Base-by-base conservation (phyloP, 495 filamentous ascomycete species). In the Elaphomyces granulatus region DNA sequence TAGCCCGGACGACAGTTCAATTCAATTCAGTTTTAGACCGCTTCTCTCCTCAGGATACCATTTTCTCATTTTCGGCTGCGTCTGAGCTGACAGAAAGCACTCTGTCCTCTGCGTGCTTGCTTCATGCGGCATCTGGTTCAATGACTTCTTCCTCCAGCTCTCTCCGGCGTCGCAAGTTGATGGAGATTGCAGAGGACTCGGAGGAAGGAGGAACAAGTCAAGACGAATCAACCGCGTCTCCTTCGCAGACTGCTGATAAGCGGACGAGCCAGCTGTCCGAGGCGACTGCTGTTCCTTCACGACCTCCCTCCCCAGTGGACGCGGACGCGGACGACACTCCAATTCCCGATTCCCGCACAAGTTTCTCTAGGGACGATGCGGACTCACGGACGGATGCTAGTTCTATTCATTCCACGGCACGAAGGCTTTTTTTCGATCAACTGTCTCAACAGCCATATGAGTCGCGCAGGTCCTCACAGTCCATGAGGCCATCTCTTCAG, bases 1-100 rank as follows among this genome's bases (percentile, higher is more conserved):
- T 46, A 96, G 90, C 87, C 39, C 87, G 90, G 46, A 83, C 83
- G 18, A 74, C 83, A n/a, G 90, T 98, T 7, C 92, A 98, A 56
- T 94, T 94, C 51, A 81, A 81, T 42, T 78, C 83, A 20, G 62
- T 98, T 34, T 72, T 77, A 34, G 87, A 96, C 47, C 79, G 76
- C 38, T 93, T 94, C 58, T 74, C 78, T 31, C 88, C 87, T 2
- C 80, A 87, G 59, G 88, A 96, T 54, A 83, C 83, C 3, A 71
- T 77, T 14, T 81, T 94, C 52, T 63, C 74, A 16, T 78, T 94
- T 38, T 62, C 77, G 16, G 59, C 70, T 20, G 63, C 85, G 8
- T 77, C 81, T 47, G 86, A 92, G 30, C 71, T 98, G 44, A 85
- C 74, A 47, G 92, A 98, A 53, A 77, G 81, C 41, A 78, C 83